Base-by-base conservation (phyloP, 768 basidiomycete species). In the Hygrophoropsis aurantiaca region DNA sequence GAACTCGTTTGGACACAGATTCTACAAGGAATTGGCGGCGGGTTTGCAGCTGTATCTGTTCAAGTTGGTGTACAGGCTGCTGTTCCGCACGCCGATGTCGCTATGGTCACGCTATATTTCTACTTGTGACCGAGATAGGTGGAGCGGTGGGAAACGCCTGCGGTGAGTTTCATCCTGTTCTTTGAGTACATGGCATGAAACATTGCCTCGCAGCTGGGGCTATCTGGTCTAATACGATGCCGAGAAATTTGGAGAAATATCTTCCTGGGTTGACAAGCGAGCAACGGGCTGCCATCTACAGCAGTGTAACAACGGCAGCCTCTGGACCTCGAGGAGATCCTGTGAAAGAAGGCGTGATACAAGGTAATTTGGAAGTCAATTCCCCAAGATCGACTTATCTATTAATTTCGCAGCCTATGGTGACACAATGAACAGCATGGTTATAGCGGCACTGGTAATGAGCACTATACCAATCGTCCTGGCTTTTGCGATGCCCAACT, bases 21-120 rank as follows among this genome's bases (percentile, higher is more conserved):
- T 40, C 70, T 90, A 13, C 87, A 88, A 65, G 87, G 87, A 39
- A 67, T 83, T 8, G 87, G 87, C 13, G 87, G 87, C 13, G 87
- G 86, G 11, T 73, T 89, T 47, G 84, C 85, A 3, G 76, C 77
- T 6, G 68, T 81, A 33, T 59, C 78, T 4, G 61, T 73, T 1
- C 81, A 81, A 57, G 81, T 84, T 27, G 78, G 75, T 23, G 78
- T 84, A 3, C 85, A 87, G 57, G 85, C 83, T 3, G 69, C 78
- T 9, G 86, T 86, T 3, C 70, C 78, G 0, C 85, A 86, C 55
- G 60, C 61, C 10, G 85, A 87, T 47, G 79, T 87, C 5, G 85
- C 82, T 0, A 81, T 81, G 56, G 80, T 80, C 36, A 87, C 82
- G 83, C 84, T 0, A 65, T 85, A 41, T 80, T 87, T 6, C 62